Percentiles rank a stretch among this genome's conserved stretches.
Evolutionary conservation across 257 asterid genomes (phyloP).

Genomic region (Fraxinus cuspidata): DNA sequence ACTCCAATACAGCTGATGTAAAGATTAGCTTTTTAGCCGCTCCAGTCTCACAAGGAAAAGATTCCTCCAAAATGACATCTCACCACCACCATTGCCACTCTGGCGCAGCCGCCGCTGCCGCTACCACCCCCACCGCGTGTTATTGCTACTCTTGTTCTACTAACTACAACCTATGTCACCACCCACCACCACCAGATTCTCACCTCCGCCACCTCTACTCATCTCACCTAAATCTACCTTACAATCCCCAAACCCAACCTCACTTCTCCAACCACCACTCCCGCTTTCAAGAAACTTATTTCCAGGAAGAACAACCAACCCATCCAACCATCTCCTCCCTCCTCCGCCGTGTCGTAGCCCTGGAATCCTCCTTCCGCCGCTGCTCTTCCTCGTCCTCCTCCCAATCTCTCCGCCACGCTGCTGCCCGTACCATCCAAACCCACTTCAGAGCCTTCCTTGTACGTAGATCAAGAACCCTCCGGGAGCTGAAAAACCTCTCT

Average conservation of each 20-base stretch:
- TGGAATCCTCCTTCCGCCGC: slow-evolving; percentile 61
- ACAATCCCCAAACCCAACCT: slow-evolving; percentile 29
- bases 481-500: slow-evolving; percentile 76
- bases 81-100: slow-evolving; percentile 45
- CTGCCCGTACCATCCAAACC: slow-evolving; percentile 75
- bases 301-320: slow-evolving; percentile 28
- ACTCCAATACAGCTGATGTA: not conserved
- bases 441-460: slow-evolving; percentile 76
- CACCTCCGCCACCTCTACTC: slow-evolving; percentile 31
- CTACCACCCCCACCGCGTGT: slow-evolving; percentile 32
- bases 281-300: slow-evolving; percentile 25
- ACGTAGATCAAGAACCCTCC: slow-evolving; percentile 83
- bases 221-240: slow-evolving; percentile 11
- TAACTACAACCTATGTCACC: slow-evolving; percentile 19
- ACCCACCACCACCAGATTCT: slow-evolving; percentile 47
- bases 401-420: slow-evolving; percentile 63
- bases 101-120: not conserved
- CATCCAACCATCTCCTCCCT: slow-evolving; percentile 55
- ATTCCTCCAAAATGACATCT: slow-evolving; percentile 53
- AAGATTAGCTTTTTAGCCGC: not conserved
- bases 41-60: slow-evolving; percentile 11
- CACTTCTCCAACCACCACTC: slow-evolving; percentile 30
- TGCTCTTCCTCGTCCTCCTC: slow-evolving; percentile 37
- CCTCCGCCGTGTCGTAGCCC: slow-evolving; percentile 70
- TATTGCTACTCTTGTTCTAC: slow-evolving; percentile 32